phyloP scores from a whole-genome alignment of 306 rosid species.

The Rosa persica region DNA sequence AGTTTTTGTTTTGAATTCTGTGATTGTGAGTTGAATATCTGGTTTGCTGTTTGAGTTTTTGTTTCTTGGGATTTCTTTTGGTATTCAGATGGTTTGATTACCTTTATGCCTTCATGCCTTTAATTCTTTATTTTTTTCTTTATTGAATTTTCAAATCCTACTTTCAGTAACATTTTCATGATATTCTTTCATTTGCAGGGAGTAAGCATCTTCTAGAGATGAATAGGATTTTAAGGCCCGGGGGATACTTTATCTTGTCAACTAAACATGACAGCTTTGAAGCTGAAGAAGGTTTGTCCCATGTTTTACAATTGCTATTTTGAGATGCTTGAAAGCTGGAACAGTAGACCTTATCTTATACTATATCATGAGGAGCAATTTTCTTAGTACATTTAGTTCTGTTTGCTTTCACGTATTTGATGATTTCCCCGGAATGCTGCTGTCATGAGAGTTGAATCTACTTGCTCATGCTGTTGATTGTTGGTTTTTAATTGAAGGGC shows the following conservation, averaged over 20 bases:
- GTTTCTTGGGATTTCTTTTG: constrained; percentile 23
- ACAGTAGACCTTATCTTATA: no score
- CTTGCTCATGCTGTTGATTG: no score
- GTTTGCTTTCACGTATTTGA: no score
- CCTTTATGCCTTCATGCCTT: background rate
- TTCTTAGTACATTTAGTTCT: no score
- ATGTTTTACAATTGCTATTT: background rate
- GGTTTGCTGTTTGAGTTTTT: no score
- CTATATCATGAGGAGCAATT: no score
- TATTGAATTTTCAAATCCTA: background rate
- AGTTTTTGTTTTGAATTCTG: no score
- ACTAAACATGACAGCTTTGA: constrained; percentile 75
- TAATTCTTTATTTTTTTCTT: background rate
- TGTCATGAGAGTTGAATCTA: no score
- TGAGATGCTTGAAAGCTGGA: no score
- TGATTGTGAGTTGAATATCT: no score
- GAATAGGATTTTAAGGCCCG: constrained; percentile 80
- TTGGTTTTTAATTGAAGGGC: no score
- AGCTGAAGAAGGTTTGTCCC: constrained; percentile 80
- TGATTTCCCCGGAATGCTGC: no score
- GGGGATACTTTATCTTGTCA: constrained; percentile 87
- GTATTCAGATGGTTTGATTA: constrained; percentile 70
- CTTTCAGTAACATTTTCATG: constrained; percentile 11
- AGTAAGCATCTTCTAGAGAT: constrained; percentile 89
- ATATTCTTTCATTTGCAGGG: constrained; percentile 42